These are phyloP conservation scores for Mycosphaerelloides madeirae DNA, from an alignment of 2,329 filamentous ascomycete species.

Conservation along the genomic window DNA sequence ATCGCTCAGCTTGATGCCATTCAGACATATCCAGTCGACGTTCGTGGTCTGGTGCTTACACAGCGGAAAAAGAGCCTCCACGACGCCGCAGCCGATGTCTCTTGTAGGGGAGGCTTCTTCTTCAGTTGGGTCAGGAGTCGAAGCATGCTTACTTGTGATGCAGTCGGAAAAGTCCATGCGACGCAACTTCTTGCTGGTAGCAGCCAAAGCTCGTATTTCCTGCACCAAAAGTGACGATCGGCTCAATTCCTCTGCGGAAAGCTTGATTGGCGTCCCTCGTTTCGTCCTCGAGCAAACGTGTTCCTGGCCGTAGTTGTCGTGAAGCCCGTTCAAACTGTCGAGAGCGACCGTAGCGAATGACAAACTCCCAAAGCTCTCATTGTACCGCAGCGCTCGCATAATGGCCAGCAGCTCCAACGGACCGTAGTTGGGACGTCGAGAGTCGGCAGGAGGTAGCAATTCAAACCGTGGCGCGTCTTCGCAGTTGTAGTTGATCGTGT, in stretches of 20 bases:
- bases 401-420: conserved; percentile 63
- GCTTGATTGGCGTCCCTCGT: conserved; percentile 50
- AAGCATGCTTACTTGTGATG: conserved; percentile 51
- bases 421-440: conserved; percentile 51
- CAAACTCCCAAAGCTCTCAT: conserved; percentile 63
- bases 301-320: conserved; percentile 58
- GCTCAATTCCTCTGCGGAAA: conserved; percentile 51
- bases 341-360: conserved; percentile 62
- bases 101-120: conserved; percentile 42
- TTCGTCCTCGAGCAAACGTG: conserved; percentile 57
- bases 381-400: conserved; percentile 65
- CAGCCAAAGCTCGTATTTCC: conserved; percentile 61
- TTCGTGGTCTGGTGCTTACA: conserved; percentile 64
- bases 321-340: conserved; percentile 59
- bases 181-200: conserved; percentile 60
- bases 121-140: conserved; percentile 36
- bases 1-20: conserved; percentile 65
- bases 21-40: conserved; percentile 66
- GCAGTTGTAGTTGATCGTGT: conserved; percentile 55
- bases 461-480: conserved; percentile 66
- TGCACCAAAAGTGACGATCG: conserved; percentile 60
- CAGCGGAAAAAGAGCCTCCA: conserved; percentile 64
- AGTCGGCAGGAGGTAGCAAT: conserved; percentile 54
- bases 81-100: conserved; percentile 64
- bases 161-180: conserved; percentile 62